A percentile compares a stretch with the other conserved stretches of the same genome.
phyloP scores from a whole-genome alignment of 1,284 basidiomycete species.

The Irpex rosettiformis region DNA sequence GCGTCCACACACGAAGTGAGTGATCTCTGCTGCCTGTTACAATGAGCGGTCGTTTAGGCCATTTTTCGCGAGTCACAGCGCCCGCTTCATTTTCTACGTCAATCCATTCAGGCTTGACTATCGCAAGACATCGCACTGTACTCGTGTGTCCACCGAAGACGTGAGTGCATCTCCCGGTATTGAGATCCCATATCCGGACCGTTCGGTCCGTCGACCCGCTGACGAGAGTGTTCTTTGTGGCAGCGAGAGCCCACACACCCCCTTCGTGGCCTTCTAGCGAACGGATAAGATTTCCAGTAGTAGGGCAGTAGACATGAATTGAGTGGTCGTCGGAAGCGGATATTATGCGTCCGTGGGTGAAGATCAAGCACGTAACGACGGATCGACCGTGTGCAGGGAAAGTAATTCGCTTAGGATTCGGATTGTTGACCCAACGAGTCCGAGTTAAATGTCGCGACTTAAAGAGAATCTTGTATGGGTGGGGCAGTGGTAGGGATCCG shows the following conservation, averaged over 20 bases:
- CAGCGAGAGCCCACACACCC: slow-evolving; percentile 92
- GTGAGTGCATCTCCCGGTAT: slow-evolving; percentile 78
- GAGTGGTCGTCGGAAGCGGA: slow-evolving; percentile 93
- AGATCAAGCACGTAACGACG: slow-evolving; percentile 92
- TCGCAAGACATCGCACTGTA: slow-evolving; percentile 88
- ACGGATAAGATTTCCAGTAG: slow-evolving; percentile 71
- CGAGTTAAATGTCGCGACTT: slow-evolving; percentile 79
- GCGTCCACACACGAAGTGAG: slow-evolving; percentile 85
- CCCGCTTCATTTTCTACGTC: slow-evolving; percentile 64
- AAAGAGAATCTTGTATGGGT: slow-evolving; percentile 85
- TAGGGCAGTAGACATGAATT: slow-evolving; percentile 87
- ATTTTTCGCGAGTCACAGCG: slow-evolving; percentile 61
- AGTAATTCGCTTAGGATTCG: slow-evolving; percentile 70
- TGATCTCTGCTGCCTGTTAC: slow-evolving; percentile 94
- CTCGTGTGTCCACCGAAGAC: slow-evolving; percentile 92
- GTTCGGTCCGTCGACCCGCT: slow-evolving; percentile 94
- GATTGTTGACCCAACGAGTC: slow-evolving; percentile 72
- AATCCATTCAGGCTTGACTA: slow-evolving; percentile 83
- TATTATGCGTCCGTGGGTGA: slow-evolving; percentile 91
- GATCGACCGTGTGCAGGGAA: slow-evolving; percentile 86
- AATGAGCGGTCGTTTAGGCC: slow-evolving; percentile 85
- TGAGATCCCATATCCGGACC: slow-evolving; percentile 90
- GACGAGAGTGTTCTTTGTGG: slow-evolving; percentile 82
- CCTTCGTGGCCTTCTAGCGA: slow-evolving; percentile 89
- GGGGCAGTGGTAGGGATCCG: slow-evolving; percentile 57